Conservation (phyloP, 805 yeast species). For the Wickerhamomyces bovis region DNA sequence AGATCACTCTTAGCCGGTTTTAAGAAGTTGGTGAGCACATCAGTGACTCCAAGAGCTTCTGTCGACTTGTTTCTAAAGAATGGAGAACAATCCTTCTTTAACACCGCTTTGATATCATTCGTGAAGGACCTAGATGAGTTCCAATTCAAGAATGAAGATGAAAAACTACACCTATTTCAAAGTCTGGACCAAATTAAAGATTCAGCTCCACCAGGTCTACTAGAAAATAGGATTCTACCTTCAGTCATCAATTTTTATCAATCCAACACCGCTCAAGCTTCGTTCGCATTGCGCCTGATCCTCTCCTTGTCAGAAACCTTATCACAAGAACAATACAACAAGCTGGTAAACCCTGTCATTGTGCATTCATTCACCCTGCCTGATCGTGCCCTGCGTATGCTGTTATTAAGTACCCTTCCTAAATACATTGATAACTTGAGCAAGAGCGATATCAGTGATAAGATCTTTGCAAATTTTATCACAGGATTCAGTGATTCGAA, state of each 20-base stretch:
- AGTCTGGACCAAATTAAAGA: conserved; percentile 29
- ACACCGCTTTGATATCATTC: conserved; percentile 44
- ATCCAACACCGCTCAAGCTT: conserved; percentile 24
- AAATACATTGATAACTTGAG: conserved; percentile 43
- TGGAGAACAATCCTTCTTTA: conserved; percentile 24
- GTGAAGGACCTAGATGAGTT: conserved; percentile 51
- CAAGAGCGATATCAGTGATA: conserved; percentile 58
- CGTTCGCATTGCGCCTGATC: conserved; percentile 22
- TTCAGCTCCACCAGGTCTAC: conserved; percentile 43
- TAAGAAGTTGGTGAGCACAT: conserved; percentile 34
- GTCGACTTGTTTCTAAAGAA: conserved; percentile 22
- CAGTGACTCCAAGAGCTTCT: conserved; percentile 34
- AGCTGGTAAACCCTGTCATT: conserved; percentile 53
- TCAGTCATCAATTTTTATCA: conserved; percentile 47
- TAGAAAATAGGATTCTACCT: conserved; percentile 64
- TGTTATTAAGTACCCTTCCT: conserved; percentile 61
- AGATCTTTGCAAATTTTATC: conserved; percentile 60
- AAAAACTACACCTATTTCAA: conserved; percentile 43
- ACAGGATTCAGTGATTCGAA: conserved; percentile 86
- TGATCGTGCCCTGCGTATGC: conserved; percentile 73
- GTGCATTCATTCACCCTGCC: conserved; percentile 54
- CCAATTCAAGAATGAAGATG: conserved; percentile 44
- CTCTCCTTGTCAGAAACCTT: conserved; percentile 27
- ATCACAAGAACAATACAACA: conserved; percentile 33
- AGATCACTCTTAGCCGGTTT: conserved; percentile 29